Percentiles rank a stretch among this genome's conserved stretches.
These are phyloP conservation scores for Neurospora sp. DNA, from an alignment of 495 filamentous ascomycete genomes.

Conservation along the genomic window DNA sequence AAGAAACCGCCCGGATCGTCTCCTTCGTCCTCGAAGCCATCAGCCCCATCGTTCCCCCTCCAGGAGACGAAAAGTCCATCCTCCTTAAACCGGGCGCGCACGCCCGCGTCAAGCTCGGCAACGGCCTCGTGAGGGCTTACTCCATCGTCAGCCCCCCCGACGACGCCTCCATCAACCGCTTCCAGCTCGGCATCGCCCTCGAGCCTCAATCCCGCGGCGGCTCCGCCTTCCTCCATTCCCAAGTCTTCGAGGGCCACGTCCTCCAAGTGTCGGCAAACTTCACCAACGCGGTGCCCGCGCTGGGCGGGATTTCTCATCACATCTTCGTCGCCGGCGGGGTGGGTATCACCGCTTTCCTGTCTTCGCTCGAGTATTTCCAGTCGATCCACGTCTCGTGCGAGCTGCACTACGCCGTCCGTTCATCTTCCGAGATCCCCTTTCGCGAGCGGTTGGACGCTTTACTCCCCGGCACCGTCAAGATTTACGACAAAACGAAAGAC, in stretches of 20 bases:
- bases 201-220: conserved; percentile 36
- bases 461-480: conserved; percentile 15
- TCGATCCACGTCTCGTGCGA: conserved; percentile 32
- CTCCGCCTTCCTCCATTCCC: conserved; percentile 34
- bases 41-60: background rate
- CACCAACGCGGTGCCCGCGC: conserved; percentile 23
- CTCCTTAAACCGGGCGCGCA: conserved; percentile 27
- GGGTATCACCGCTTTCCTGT: conserved; percentile 43
- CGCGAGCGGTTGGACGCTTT: no score
- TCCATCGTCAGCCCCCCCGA: conserved; percentile 29
- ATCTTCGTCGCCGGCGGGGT: conserved; percentile 44
- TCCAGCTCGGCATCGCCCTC: conserved; percentile 38
- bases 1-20: conserved; percentile 29
- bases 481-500: conserved; percentile 39
- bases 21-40: conserved; percentile 31
- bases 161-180: conserved; percentile 14
- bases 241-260: conserved; percentile 32
- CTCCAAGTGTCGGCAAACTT: conserved; percentile 34
- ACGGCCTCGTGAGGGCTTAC: conserved; percentile 34
- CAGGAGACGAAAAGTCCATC: background rate
- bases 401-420: conserved; percentile 42
- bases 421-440: conserved; percentile 24
- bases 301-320: conserved; percentile 5
- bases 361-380: conserved; percentile 21
- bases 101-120: conserved; percentile 35